phyloP scores from a whole-genome alignment of 2,329 filamentous ascomycete species.

The Coniochaeta ligniaria region DNA sequence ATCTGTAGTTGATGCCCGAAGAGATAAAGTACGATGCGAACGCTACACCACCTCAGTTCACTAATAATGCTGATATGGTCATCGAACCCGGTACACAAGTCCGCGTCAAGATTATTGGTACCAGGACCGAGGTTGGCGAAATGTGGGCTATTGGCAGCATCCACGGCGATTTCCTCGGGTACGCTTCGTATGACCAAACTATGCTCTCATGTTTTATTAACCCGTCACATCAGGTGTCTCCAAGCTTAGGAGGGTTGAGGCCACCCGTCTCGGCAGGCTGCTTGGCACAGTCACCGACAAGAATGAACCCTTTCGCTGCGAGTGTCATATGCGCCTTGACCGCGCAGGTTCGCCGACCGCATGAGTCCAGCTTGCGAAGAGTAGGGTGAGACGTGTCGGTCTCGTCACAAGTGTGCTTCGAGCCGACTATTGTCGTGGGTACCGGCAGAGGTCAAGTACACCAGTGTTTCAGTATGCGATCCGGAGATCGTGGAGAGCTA shows the following conservation, averaged over 20 bases:
- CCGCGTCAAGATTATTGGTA: slow-evolving; percentile 88
- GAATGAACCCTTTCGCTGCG: no score
- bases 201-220: slow-evolving; percentile 12
- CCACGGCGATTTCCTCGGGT: slow-evolving; percentile 74
- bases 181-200: slow-evolving; percentile 15
- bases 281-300: neutral
- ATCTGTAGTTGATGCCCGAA: slow-evolving; percentile 69
- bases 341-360: neutral
- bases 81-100: slow-evolving; percentile 93
- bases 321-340: neutral
- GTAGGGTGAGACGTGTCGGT: neutral
- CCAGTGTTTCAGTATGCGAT: neutral
- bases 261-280: neutral
- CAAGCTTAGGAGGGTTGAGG: slow-evolving; percentile 10
- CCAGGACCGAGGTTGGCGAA: slow-evolving; percentile 84
- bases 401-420: neutral
- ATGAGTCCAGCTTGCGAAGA: neutral
- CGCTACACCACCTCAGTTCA: slow-evolving; percentile 93
- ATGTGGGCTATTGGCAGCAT: slow-evolving; percentile 98
- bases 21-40: slow-evolving; percentile 94
- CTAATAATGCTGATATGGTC: slow-evolving; percentile 86
- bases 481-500: neutral
- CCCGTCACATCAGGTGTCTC: neutral
- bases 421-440: neutral
- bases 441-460: neutral